These are phyloP conservation scores for Lentinula aciculospora DNA, from an alignment of 768 basidiomycete genomes.

Conservation along the genomic window DNA sequence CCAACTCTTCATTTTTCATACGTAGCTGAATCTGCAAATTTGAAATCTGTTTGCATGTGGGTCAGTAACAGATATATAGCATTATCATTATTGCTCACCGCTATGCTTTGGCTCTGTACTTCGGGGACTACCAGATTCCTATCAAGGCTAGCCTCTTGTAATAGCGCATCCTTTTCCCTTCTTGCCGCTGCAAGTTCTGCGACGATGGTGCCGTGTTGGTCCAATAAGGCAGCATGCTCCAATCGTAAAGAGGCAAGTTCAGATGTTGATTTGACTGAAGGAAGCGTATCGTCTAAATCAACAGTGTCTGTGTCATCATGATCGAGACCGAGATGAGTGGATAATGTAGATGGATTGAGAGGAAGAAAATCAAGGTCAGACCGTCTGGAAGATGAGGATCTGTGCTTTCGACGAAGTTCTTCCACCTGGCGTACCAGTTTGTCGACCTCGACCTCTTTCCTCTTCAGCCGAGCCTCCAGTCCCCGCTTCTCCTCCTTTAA, in stretches of 20 bases:
- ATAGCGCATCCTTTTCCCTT: neutral
- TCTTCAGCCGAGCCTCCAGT: neutral
- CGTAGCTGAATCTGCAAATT: constrained; percentile 1
- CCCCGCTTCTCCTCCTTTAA: constrained; percentile 6
- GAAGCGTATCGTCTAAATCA: neutral
- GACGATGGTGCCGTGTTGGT: neutral
- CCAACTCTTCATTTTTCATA: neutral
- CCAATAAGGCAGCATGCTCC: constrained; percentile 3
- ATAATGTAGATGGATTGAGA: neutral
- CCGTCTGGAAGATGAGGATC: neutral
- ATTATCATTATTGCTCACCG: neutral
- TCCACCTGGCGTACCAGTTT: neutral
- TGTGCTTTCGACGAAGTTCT: neutral
- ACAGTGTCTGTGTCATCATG: neutral
- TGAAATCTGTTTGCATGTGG: neutral
- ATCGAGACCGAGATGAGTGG: constrained; percentile 4
- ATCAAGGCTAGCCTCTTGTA: neutral
- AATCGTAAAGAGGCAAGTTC: constrained; percentile 4
- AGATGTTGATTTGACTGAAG: neutral
- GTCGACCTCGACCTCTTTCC: constrained; percentile 1
- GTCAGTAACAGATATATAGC: neutral
- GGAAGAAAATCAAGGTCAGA: neutral
- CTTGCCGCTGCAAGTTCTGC: neutral
- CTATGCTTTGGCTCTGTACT: neutral
- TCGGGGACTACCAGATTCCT: neutral